phyloP scores from a whole-genome alignment of 2,329 filamentous ascomycete genomes.

The Hymenoscyphus occultus region DNA sequence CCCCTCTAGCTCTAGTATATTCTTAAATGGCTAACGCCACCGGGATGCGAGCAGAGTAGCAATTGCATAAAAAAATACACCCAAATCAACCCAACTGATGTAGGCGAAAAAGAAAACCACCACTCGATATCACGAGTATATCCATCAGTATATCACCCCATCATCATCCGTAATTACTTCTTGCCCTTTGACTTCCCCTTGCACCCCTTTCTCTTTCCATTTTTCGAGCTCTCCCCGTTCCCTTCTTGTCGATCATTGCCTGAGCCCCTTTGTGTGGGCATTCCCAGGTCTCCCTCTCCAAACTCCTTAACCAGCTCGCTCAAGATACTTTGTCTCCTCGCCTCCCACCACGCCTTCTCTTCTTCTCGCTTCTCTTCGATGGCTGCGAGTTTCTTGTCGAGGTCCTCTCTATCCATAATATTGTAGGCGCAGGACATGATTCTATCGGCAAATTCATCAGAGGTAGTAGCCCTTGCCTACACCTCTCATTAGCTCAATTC shows the following conservation, averaged over 20 bases:
- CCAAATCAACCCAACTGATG: too few species aligned
- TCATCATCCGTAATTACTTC: background rate
- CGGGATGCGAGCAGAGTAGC: too few species aligned
- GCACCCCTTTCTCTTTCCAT: background rate
- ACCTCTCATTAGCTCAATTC: background rate
- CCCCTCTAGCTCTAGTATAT: too few species aligned
- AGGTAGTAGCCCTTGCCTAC: background rate
- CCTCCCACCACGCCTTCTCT: background rate
- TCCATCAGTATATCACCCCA: background rate
- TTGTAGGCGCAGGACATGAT: background rate
- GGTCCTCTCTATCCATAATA: background rate
- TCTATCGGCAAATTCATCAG: background rate
- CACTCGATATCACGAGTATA: too few species aligned
- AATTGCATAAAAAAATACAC: too few species aligned
- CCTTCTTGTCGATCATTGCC: background rate
- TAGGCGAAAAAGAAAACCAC: too few species aligned
- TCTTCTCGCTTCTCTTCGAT: background rate
- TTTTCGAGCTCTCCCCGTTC: background rate
- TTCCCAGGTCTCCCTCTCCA: background rate
- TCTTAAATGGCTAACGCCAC: too few species aligned
- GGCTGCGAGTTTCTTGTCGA: background rate
- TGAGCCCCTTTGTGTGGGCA: background rate
- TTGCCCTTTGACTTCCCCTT: background rate
- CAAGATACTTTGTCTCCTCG: background rate
- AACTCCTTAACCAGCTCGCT: background rate